These are phyloP conservation scores for Cutaneotrichosporon cutaneum DNA, from an alignment of 1,284 basidiomycete genomes.

Conservation along the genomic window DNA sequence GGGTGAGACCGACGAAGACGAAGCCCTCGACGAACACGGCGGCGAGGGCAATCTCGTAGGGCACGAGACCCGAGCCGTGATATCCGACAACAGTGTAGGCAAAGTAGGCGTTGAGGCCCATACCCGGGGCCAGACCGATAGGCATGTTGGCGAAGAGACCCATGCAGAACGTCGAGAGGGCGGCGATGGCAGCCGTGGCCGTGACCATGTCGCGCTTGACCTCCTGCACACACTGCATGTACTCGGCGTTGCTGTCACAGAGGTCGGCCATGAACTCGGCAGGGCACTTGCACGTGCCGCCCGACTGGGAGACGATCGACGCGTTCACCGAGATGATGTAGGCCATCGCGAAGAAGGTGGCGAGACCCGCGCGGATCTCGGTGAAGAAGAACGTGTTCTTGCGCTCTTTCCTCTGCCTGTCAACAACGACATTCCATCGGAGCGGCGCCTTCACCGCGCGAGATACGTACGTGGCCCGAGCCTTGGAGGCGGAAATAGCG, in stretches of 20 bases:
- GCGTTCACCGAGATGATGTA: conserved; percentile 52
- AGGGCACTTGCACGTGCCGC: conserved; percentile 75
- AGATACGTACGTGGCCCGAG: conserved; percentile 60
- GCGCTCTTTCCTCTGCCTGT: conserved; percentile 60
- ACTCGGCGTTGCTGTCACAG: conserved; percentile 60
- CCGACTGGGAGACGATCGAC: conserved; percentile 69
- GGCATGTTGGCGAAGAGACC: conserved; percentile 46
- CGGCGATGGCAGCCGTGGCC: conserved; percentile 70
- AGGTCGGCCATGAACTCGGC: conserved; percentile 45
- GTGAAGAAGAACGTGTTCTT: conserved; percentile 74
- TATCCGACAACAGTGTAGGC: conserved; percentile 83
- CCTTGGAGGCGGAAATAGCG: conserved; percentile 82
- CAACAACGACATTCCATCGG: too few species aligned
- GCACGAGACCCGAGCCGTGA: conserved; percentile 66
- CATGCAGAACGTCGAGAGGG: conserved; percentile 62
- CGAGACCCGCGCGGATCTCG: conserved; percentile 75
- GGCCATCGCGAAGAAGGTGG: conserved; percentile 67
- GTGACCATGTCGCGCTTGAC: conserved; percentile 63
- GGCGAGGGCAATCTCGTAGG: conserved; percentile 77
- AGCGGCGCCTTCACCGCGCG: not conserved
- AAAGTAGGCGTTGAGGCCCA: conserved; percentile 86
- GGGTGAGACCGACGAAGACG: conserved; percentile 77
- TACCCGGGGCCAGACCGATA: conserved; percentile 59
- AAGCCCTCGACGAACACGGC: conserved; percentile 87
- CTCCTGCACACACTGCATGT: conserved; percentile 66